Evolutionary conservation across 805 yeast species (phyloP).

Genomic region (Peterozyma xylosa): DNA sequence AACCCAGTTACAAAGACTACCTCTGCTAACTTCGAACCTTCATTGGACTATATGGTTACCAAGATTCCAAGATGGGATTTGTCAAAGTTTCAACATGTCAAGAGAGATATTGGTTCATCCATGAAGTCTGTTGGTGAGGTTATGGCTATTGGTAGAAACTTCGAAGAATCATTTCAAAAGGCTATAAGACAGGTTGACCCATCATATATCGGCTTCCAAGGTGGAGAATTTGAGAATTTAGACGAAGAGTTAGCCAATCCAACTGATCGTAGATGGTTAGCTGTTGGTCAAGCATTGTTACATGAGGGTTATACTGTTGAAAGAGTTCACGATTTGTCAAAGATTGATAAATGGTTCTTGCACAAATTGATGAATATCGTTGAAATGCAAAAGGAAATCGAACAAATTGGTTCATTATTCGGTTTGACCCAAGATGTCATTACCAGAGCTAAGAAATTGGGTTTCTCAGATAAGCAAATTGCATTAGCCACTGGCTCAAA

Average conservation of each 20-base stretch:
- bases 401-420: constrained; percentile 48
- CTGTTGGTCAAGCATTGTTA: constrained; percentile 89
- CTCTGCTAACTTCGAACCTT: constrained; percentile 95
- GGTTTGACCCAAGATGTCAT: constrained; percentile 56
- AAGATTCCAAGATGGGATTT: constrained; percentile 99
- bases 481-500: constrained; percentile 84
- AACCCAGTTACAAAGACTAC: constrained; percentile 93
- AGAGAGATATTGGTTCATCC: constrained; percentile 87
- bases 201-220: constrained; percentile 84
- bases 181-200: constrained; percentile 96
- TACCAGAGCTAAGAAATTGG: constrained; percentile 90
- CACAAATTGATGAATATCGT: constrained; percentile 75
- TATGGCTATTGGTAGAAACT: constrained; percentile 95
- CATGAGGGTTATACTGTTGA: constrained; percentile 90
- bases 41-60: constrained; percentile 92
- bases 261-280: constrained; percentile 94
- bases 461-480: constrained; percentile 94
- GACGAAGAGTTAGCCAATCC: constrained; percentile 93
- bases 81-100: constrained; percentile 90
- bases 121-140: constrained; percentile 99
- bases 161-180: constrained; percentile 96
- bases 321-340: constrained; percentile 83
- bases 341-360: constrained; percentile 95
- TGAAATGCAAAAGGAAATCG: constrained; percentile 56
- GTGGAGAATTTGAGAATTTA: constrained; percentile 67